These are phyloP conservation scores for Limonium bicolor DNA, from an alignment of 148 eudicot species.

Conservation along the genomic window DNA sequence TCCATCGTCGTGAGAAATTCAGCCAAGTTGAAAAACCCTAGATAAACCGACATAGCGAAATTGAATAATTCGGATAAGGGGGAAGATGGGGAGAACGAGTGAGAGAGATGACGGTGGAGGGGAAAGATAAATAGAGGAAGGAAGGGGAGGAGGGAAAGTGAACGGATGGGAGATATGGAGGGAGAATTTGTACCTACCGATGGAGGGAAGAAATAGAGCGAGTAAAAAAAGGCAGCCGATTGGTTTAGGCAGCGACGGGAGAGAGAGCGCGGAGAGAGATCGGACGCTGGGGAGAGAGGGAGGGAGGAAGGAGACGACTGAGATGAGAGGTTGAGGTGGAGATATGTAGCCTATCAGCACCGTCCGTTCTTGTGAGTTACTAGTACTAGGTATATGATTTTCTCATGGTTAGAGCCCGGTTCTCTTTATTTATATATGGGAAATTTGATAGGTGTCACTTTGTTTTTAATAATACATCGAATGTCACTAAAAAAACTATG, in stretches of 20 bases:
- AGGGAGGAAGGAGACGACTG: conserved; percentile 30
- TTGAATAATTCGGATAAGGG: neutral
- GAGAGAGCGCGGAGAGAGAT: conserved; percentile 23
- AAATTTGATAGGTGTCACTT: too few species aligned
- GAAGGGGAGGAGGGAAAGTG: neutral
- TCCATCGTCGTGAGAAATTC: neutral
- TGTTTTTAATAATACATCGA: too few species aligned
- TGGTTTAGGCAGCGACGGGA: conserved; percentile 10
- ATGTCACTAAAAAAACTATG: too few species aligned
- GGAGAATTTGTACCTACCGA: conserved; percentile 10
- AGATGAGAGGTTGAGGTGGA: conserved; percentile 9
- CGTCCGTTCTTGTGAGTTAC: conserved; percentile 23
- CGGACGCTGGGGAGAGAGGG: conserved; percentile 48
- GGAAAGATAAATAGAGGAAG: neutral
- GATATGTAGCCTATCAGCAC: conserved; percentile 24
- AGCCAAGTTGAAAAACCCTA: conserved; percentile 2
- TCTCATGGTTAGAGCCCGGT: too few species aligned
- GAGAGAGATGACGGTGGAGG: neutral
- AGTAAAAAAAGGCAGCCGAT: neutral
- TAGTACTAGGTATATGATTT: too few species aligned
- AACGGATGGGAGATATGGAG: neutral
- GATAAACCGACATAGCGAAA: conserved; percentile 4
- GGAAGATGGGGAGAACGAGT: neutral
- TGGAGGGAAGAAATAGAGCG: conserved; percentile 2
- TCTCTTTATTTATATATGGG: too few species aligned